Conservation (phyloP, 176 grass and related monocot genomes). For the Puya raimondii region DNA sequence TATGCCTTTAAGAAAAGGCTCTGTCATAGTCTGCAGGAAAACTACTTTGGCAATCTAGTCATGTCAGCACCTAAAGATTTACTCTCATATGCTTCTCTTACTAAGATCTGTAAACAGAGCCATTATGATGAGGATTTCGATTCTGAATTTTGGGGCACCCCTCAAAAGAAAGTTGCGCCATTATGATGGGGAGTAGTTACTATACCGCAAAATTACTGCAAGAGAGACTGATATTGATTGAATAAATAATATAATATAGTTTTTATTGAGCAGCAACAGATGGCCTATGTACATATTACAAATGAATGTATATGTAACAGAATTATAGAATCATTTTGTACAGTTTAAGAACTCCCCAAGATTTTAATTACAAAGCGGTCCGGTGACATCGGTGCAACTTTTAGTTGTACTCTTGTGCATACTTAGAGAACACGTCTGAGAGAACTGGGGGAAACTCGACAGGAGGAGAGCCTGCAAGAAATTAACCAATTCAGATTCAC, state of each 20-base stretch:
- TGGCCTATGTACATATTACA: no score
- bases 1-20: neutral
- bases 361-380: no score
- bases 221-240: no score
- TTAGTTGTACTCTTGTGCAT: no score
- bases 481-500: neutral
- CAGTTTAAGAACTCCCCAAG: no score
- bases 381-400: no score
- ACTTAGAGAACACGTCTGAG: constrained; percentile 55
- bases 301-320: no score
- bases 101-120: constrained; percentile 18
- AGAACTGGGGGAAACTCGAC: constrained; percentile 46
- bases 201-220: no score
- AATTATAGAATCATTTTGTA: no score
- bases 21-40: neutral
- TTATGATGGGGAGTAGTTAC: no score
- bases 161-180: constrained; percentile 20
- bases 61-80: constrained; percentile 32
- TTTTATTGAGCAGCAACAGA: no score
- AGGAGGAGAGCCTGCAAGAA: constrained; percentile 41
- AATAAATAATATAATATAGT: no score
- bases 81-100: constrained; percentile 35
- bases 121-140: constrained; percentile 30
- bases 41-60: neutral
- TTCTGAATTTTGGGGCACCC: constrained; percentile 24